Evolutionary conservation across 805 yeast species (phyloP), one percentile per base, ranked within the genome.

Genomic region (Myxozyma neglecta): DNA sequence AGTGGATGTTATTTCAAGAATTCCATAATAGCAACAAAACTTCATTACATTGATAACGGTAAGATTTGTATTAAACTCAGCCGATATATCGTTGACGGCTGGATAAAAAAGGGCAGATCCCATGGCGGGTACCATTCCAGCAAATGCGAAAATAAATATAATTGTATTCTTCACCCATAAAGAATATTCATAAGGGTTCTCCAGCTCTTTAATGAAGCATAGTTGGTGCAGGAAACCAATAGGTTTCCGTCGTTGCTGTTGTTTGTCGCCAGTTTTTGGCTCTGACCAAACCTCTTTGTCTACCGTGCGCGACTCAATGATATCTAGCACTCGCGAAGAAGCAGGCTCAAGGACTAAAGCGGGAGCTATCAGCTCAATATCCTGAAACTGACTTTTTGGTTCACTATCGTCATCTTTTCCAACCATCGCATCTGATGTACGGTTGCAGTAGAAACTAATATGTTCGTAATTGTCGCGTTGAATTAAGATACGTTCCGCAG

Each of bases 101-200:
- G 97, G 97, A 53, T 88, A 81, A 70, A 90, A 79, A 54, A 90
- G 88, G 0, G 94, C 86, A 0, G 94, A 86, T 11, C 94, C 96
- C 94, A 90, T 88, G 6, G 97, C 96, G 0, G 96, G 96, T 57
- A 88, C 81, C 71, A 87, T 76, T 0, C 92, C 88, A 6, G 92
- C 91, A 60, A 82, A 75, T 0, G 93, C 92, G 53, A 89, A 83
- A 14, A 88, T 76, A 39, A 82, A 76, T 0, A 88, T 88, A 48
- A 90, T 77, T n/a, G 79, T 57, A 53, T 74, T 69, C 69, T 89
- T 89, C 57, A 80, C 70, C 1, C 62, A 61, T 0, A 67, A 60
- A 5, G 90, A 85, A 68, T 86, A 84, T 14, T 82, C 82, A 59
- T 90, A 75, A 0, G 96, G 86, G 69, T 90, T 90, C 50, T 82